Evolutionary conservation across 129 eudicot species (phyloP), one percentile per base, ranked within the genome.

Genomic region (Arctium lappa): DNA sequence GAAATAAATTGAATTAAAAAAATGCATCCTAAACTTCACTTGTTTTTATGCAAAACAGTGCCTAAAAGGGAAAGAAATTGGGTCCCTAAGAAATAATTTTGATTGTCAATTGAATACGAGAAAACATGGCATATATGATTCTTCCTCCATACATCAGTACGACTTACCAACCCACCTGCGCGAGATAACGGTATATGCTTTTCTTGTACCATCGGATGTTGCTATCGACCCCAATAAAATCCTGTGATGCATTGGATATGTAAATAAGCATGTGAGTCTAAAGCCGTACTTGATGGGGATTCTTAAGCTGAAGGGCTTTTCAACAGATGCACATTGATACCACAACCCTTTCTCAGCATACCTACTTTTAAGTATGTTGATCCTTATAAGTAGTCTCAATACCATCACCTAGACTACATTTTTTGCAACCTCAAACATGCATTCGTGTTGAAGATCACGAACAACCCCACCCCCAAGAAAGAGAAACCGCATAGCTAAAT

Each of bases 121-220:
- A 82, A 66, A 82, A 75, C 70, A 75, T 44, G 81, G 72, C 72
- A 82, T 27, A 32, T 63, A 27, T 50, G 6, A 66, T 73, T 78
- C 77, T 80, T 86, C 75, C 75, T 81, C 68, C 83, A 69, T 75
- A 74, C 50, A 84, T 74, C 78, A 76, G 30, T 87, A 82, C 85
- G 62, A 88, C 97, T 92, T 90, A 91, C 97, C 97, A 91, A 95
- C 99, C 97, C 91, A 95, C 99, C 99, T 96, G 94, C 93, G 87
- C 83, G 72, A 88, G 85, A 91, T 88, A 85, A 93, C 77, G 85
- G 98, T 93, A 87, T 84, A 96, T 82, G 94, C 99, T 77, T 90
- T 95, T 81, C 79, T 89, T 79, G 89, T 82, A 86, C 98, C 99
- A 83, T 91, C 98, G 89, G 97, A 86, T 75, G 97, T 96, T 85